These are phyloP conservation scores for Syzygium grande DNA, from an alignment of 345 rosid species.

Conservation along the genomic window DNA sequence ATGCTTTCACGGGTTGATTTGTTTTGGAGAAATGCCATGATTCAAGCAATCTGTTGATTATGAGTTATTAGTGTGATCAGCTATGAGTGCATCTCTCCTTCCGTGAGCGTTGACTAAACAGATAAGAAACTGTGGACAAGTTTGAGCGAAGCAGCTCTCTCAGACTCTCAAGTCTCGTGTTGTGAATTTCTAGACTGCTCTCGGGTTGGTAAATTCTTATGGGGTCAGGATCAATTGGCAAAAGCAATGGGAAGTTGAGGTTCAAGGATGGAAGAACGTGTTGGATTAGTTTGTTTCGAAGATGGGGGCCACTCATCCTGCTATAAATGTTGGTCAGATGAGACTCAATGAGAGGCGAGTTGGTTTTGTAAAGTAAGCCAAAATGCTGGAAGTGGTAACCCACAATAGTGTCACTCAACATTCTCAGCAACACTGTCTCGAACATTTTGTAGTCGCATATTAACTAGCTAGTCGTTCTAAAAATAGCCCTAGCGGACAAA, in stretches of 20 bases:
- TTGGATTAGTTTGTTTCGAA: background rate
- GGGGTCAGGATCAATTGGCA: background rate
- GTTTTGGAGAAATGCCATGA: background rate
- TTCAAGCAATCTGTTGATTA: background rate
- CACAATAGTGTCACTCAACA: background rate
- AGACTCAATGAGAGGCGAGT: background rate
- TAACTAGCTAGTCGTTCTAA: background rate
- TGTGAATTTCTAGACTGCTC: background rate
- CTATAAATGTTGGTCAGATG: background rate
- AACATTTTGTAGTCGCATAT: background rate
- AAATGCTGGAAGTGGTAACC: background rate
- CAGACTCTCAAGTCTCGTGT: background rate
- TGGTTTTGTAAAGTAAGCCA: background rate
- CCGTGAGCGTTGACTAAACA: background rate
- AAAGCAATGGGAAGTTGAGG: background rate
- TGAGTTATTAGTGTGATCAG: background rate
- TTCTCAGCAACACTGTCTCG: background rate
- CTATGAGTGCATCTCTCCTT: background rate
- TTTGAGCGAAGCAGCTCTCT: background rate
- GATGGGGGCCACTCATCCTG: background rate
- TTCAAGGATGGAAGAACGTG: background rate
- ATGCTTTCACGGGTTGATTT: background rate
- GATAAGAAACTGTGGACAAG: background rate
- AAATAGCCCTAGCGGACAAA: background rate
- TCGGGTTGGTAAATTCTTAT: background rate